Evolutionary conservation across 345 rosid genomes (phyloP), one percentile per base, ranked within the genome.

Genomic region (Psidium guajava): DNA sequence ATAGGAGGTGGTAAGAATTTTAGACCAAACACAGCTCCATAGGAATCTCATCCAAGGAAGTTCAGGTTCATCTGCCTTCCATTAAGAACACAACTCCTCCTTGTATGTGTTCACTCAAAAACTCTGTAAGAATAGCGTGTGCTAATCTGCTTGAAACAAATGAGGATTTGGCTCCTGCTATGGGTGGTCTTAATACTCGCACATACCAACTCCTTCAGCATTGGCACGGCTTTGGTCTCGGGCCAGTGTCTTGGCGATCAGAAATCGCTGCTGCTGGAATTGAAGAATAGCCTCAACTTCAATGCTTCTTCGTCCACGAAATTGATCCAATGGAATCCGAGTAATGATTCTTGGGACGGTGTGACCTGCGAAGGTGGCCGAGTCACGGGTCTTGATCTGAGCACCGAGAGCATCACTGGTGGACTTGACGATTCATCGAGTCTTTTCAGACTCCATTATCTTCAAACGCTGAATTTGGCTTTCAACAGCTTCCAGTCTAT

Each of bases 391-490:
- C 87, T 92, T 3, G 85, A 91, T 83, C 85, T 93, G 87, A 93
- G 90, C 87, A 16, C 32, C 8, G 89, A 92, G 61, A 73, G 47
- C 1, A 88, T 91, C 81, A 84, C 80, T 0, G 84, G 90, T 0
- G 91, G 87, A 52, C 24, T 91, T 36, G 52, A 90, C 8, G 42
- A 64, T 54, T 84, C 92, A 6, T 83, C 83, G n/a, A 80, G 57
- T 14, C 87, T 93, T 7, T 91, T 91, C 82, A 13, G 18, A 74
- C 90, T 93, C 16, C 85, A 58, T 42, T 81, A 83, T 84, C 92
- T 92, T 2, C 85, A 82, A 86, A 81, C 51, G 13, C 89, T 93
- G 28, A 87, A 91, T 86, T 84, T 93, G 88, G 87, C 93, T 28
- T 54, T 40, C 51, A 93, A 91, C 85, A 51, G 16, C 32, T 86